Conservation (phyloP, 208 protist species). For the Acanthamoeba castellanii region DNA sequence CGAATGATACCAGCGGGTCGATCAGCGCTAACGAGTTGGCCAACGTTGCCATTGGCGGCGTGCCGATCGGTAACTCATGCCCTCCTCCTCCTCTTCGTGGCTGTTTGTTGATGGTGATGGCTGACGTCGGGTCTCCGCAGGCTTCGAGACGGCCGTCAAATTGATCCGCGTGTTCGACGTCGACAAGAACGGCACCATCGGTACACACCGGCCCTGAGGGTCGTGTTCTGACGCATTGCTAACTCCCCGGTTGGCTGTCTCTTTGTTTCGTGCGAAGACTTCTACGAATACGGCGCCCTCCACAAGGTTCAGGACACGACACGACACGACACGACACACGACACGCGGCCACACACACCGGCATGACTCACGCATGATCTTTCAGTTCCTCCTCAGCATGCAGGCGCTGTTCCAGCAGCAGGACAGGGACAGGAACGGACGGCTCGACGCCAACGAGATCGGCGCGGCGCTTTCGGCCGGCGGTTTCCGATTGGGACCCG, state of each 20-base stretch:
- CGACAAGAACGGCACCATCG: slow-evolving; percentile 68
- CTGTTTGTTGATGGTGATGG: background rate
- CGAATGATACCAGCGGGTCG: background rate
- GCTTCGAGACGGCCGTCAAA: slow-evolving; percentile 28
- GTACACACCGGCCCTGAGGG: background rate
- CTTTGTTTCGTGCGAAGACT: background rate
- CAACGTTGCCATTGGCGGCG: slow-evolving; percentile 50
- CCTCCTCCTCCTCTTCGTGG: background rate
- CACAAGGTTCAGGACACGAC: background rate
- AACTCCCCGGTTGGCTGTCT: background rate
- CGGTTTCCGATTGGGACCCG: background rate
- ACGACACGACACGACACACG: too few relatives aligned
- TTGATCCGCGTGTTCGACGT: slow-evolving; percentile 59
- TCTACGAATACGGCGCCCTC: slow-evolving; percentile 49
- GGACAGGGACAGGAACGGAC: slow-evolving; percentile 18
- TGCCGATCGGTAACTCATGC: background rate
- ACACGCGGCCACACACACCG: too few relatives aligned
- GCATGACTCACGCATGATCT: too few relatives aligned
- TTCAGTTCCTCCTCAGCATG: slow-evolving; percentile 31
- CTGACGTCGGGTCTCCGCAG: background rate
- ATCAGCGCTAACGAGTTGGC: slow-evolving; percentile 57
- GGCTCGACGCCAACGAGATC: slow-evolving; percentile 2
- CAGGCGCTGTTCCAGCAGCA: slow-evolving; percentile 34
- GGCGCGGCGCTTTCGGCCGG: slow-evolving; percentile 3
- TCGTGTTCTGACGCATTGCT: background rate